Base-by-base conservation (phyloP, 176 grass and related monocot species). In the Oryza punctata region DNA sequence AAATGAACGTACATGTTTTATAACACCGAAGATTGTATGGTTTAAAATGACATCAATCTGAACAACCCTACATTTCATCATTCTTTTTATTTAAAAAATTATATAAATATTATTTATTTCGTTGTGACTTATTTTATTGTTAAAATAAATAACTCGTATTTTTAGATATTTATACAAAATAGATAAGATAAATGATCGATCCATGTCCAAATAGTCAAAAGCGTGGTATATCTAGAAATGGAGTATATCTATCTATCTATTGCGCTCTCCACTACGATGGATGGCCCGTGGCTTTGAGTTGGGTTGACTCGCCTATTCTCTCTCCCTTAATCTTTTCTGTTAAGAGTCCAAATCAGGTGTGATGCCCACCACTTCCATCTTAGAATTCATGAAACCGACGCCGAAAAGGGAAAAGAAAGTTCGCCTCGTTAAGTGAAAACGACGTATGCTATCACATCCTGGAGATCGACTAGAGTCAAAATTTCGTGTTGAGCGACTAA, bases 281-380 rank as follows among this genome's bases (percentile, higher is more conserved):
- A 70, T n/a, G 10, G 2, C 37, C 68, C 37, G 21, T 24, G 57
- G 57, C 21, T 61, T 61, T 24, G 57, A 61, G 70, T 57, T 57
- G 18, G 19, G 75, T 70, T 78, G 50, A 78, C 75, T 15, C 44
- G 57, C n/a, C 65, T 67, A 47, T 45, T 41, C 12, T 4, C n/a
- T 45, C 52, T n/a, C 6, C 44, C 3, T 61, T 8, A 27, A 27
- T 8, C 30, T 73, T 54, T 87, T 84, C 67, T 33, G 67, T 59
- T 87, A 87, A 82, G 72, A 35, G 79, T 87, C 84, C 80, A 41
- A 28, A 28, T 49, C 74, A 78, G 38, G 10, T 10, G 45, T 24
- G 57, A 45, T 44, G 41, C 24, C 23, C 69, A 72, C 69, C 38
- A 14, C 3, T 24, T 45, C 41, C 54, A 16, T 54, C 15, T 57